Evolutionary conservation across 805 yeast species (phyloP).

Genomic region (Wickerhamomyces sydowiorum): DNA sequence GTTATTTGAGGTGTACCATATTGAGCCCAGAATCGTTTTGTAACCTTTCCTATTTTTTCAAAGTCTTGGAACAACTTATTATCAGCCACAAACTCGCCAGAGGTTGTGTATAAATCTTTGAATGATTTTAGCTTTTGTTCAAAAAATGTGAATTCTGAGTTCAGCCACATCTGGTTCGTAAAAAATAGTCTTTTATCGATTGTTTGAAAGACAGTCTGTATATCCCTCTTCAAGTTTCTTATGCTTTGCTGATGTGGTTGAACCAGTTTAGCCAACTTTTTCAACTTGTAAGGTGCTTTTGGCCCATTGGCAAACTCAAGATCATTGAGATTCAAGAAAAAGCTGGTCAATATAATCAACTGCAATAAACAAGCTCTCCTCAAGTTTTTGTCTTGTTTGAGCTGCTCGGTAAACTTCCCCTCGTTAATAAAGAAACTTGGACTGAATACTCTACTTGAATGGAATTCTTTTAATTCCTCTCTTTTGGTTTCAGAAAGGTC

Average conservation of each 20-base stretch:
- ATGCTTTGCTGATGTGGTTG: neutral
- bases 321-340: neutral
- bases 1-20: slow-evolving; percentile 22
- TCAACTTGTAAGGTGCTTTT: neutral
- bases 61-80: slow-evolving; percentile 3
- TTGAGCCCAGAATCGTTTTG: slow-evolving; percentile 15
- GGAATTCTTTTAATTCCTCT: slow-evolving; percentile 7
- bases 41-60: slow-evolving; percentile 2
- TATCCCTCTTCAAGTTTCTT: slow-evolving; percentile 1
- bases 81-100: slow-evolving; percentile 2
- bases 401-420: slow-evolving; percentile 11
- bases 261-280: neutral
- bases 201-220: neutral
- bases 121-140: slow-evolving; percentile 7
- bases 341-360: slow-evolving; percentile 1
- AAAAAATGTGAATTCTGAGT: slow-evolving; percentile 4
- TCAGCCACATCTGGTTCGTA: neutral
- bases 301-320: neutral
- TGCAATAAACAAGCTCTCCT: slow-evolving; percentile 13
- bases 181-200: slow-evolving; percentile 5
- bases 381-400: slow-evolving; percentile 10
- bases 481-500: slow-evolving; percentile 7
- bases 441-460: slow-evolving; percentile 10
- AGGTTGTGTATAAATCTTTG: slow-evolving; percentile 2
- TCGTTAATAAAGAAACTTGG: slow-evolving; percentile 13